phyloP scores from a whole-genome alignment of 2,329 filamentous ascomycete species.

The Macrophomina phaseolina region DNA sequence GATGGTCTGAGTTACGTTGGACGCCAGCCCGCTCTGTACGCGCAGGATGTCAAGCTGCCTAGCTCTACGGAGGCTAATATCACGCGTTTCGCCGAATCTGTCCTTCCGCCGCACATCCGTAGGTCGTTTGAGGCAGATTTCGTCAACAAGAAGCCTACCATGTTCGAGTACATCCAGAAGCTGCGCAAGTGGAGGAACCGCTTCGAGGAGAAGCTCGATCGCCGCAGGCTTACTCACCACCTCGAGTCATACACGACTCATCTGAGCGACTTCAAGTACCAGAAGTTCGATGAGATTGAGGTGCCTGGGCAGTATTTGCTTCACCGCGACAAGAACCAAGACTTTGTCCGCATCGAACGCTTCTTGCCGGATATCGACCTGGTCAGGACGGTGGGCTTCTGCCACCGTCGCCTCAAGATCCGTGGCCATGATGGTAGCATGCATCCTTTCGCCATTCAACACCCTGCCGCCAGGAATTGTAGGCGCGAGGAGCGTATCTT shows the following conservation, averaged over 20 bases:
- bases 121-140: constrained; percentile 98
- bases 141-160: constrained; percentile 90
- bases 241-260: constrained; percentile 88
- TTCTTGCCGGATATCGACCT: constrained; percentile 96
- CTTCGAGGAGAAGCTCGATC: constrained; percentile 96
- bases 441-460: constrained; percentile 96
- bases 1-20: constrained; percentile 93
- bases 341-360: constrained; percentile 95
- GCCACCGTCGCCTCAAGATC: constrained; percentile 91
- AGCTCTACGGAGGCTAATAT: constrained; percentile 94
- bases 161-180: constrained; percentile 98
- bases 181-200: constrained; percentile 94
- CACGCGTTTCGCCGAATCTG: constrained; percentile 93
- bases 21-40: constrained; percentile 83
- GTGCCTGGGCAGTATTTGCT: constrained; percentile 95
- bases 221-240: constrained; percentile 72
- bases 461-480: constrained; percentile 90
- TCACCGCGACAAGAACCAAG: constrained; percentile 98
- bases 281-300: constrained; percentile 98
- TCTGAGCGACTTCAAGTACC: constrained; percentile 94
- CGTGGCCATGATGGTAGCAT: constrained; percentile 95
- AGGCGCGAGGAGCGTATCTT: constrained; percentile 92
- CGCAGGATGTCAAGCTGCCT: constrained; percentile 89
- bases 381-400: constrained; percentile 87
- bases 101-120: constrained; percentile 91